These are phyloP conservation scores for Parastagonospora nodorum DNA, from an alignment of 2,329 filamentous ascomycete genomes.

Conservation along the genomic window DNA sequence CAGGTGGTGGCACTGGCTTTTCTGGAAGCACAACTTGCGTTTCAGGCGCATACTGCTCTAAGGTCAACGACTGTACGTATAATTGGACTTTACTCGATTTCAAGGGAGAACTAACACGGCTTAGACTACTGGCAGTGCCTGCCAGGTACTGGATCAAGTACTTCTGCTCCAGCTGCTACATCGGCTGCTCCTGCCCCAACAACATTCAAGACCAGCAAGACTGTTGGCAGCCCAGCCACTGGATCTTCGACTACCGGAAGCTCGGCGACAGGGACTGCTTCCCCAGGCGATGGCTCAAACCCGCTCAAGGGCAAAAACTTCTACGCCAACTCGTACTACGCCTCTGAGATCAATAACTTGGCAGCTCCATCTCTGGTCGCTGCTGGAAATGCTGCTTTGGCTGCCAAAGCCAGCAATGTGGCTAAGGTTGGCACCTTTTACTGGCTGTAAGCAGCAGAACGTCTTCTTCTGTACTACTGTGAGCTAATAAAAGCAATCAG, in stretches of 20 bases:
- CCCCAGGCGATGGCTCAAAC: conserved; percentile 51
- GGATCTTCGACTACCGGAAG: conserved; percentile 8
- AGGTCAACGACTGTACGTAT: conserved; percentile 13
- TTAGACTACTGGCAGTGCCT: conserved; percentile 13
- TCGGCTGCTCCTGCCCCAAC: background rate
- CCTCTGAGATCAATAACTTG: conserved; percentile 55
- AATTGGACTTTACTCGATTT: background rate
- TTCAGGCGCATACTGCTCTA: conserved; percentile 10
- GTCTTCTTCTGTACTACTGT: background rate
- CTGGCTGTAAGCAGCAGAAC: conserved; percentile 45
- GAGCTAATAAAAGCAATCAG: background rate
- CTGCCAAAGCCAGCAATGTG: conserved; percentile 52
- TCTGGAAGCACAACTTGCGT: conserved; percentile 8
- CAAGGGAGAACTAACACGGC: background rate
- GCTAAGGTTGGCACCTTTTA: conserved; percentile 57
- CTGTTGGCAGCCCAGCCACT: conserved; percentile 7
- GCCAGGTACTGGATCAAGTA: conserved; percentile 7
- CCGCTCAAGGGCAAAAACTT: conserved; percentile 55
- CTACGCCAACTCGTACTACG: conserved; percentile 58
- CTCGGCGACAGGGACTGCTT: background rate
- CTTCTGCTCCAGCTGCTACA: background rate
- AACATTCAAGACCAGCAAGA: conserved; percentile 9
- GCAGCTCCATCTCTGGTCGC: conserved; percentile 63
- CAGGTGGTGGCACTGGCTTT: conserved; percentile 8
- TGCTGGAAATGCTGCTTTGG: conserved; percentile 51